These are phyloP conservation scores for Lentinula guzmanii DNA, from an alignment of 768 basidiomycete species.

Conservation along the genomic window DNA sequence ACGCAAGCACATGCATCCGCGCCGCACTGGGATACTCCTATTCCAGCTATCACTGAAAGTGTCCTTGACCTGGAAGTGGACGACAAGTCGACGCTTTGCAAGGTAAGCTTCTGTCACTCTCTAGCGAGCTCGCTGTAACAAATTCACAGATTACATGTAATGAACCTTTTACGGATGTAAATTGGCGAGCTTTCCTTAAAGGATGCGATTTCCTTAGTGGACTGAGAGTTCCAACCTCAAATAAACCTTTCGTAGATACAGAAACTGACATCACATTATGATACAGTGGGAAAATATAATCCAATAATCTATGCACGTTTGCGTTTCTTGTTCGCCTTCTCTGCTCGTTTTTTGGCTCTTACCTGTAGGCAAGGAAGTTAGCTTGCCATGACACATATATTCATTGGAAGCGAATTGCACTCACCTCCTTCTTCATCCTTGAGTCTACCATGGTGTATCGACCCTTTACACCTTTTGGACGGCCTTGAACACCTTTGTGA, in stretches of 20 bases:
- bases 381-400: constrained; percentile 10
- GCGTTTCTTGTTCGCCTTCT: constrained; percentile 65
- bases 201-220: constrained; percentile 19
- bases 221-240: neutral
- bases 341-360: constrained; percentile 77
- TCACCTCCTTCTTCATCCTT: constrained; percentile 88
- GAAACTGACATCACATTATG: constrained; percentile 3
- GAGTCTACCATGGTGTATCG: constrained; percentile 93
- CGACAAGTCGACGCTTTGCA: constrained; percentile 43
- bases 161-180: constrained; percentile 25
- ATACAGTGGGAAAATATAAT: neutral
- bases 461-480: constrained; percentile 95
- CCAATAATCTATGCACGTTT: constrained; percentile 26
- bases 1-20: constrained; percentile 21
- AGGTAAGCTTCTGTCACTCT: constrained; percentile 33
- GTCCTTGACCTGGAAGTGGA: constrained; percentile 48
- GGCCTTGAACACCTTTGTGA: constrained; percentile 84
- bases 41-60: constrained; percentile 36
- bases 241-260: neutral
- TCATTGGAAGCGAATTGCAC: constrained; percentile 13
- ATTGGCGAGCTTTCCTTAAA: constrained; percentile 37
- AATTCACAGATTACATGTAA: constrained; percentile 38
- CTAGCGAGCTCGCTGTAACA: neutral
- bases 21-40: neutral
- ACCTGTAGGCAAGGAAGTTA: constrained; percentile 37